Base-by-base conservation (phyloP, 2,329 filamentous ascomycete genomes). In the Elsinoe ampelina region DNA sequence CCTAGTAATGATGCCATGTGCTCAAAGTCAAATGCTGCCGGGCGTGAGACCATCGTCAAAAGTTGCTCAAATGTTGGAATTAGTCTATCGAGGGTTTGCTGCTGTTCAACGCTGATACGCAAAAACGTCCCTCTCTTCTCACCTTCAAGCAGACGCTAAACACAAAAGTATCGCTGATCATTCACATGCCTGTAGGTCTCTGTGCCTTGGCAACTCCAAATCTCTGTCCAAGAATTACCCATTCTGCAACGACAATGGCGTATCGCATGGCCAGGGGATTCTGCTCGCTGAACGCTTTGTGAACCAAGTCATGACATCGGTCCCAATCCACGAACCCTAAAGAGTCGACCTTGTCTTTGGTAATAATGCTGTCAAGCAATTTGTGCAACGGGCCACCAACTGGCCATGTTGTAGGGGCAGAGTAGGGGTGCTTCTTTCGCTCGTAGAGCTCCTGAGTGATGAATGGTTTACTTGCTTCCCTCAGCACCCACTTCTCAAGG, bases 381-480 rank as follows among this genome's bases (percentile, higher is more conserved):
- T 64, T 61, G 54, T 78, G 70, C 26, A 81, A 56, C 1, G 75
- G 73, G 0, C 78, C 77, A 30, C 69, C 67, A 0, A 64, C 61
- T 1, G 68, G 67, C 61, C 71, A 80, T 19, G 61, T 66, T 0
- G 67, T 66, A 0, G 77, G 78, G 1, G 75, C 77, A n/a, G 71
- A 63, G 60, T 75, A 80, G 0, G 75, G 71, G 43, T 76, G 71
- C 63, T 80, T 81, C 59, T 67, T 74, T 8, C 75, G 67, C 30
- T 70, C 64, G 63, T 80, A 80, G 3, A 80, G 63, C 65, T 81
- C 78, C 12, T 75, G 66, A 0, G 77, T 77, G 57, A 80, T 72
- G 60, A 74, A 80, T 2, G 77, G 76, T 57, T 70, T 72, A 17
- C 68, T 70, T 0, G 77, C 78, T 61, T 81, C 74, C 2, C 75